Percentiles rank a stretch among this genome's conserved stretches.
Evolutionary conservation across 2,329 filamentous ascomycete species (phyloP).

Genomic region (Hansfordia pulvinata): DNA sequence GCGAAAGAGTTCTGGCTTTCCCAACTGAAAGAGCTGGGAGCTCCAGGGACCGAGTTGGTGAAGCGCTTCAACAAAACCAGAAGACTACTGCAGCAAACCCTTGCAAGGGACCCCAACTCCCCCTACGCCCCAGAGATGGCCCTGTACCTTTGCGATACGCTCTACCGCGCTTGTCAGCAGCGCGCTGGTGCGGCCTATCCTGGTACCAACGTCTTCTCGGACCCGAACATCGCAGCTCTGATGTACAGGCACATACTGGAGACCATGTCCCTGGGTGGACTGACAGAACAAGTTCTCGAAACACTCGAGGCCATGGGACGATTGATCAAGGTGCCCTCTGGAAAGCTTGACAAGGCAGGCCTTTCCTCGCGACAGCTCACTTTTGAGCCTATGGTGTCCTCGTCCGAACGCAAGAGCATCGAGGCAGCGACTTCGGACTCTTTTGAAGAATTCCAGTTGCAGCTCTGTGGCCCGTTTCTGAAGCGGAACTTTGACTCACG

Average conservation of each 20-base stretch:
- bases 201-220: too few relatives aligned
- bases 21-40: constrained; percentile 23
- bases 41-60: constrained; percentile 29
- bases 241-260: too few relatives aligned
- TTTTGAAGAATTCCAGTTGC: constrained; percentile 54
- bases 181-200: constrained; percentile 5
- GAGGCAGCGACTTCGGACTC: neutral
- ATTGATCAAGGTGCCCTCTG: too few relatives aligned
- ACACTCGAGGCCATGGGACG: too few relatives aligned
- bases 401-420: constrained; percentile 2
- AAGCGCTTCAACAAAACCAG: constrained; percentile 32
- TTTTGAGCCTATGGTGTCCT: constrained; percentile 2
- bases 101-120: constrained; percentile 18
- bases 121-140: constrained; percentile 18
- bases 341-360: too few relatives aligned
- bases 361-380: too few relatives aligned
- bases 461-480: constrained; percentile 58
- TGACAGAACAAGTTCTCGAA: too few relatives aligned
- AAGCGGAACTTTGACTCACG: constrained; percentile 59
- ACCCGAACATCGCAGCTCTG: too few relatives aligned
- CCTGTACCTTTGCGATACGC: constrained; percentile 20
- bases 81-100: constrained; percentile 29
- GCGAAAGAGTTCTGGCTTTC: constrained; percentile 31
- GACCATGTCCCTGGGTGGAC: too few relatives aligned
- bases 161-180: constrained; percentile 6